Evolutionary conservation across 192 early-diverging fungal genomes (phyloP).

Genomic region (Entomortierella chlamydospora): DNA sequence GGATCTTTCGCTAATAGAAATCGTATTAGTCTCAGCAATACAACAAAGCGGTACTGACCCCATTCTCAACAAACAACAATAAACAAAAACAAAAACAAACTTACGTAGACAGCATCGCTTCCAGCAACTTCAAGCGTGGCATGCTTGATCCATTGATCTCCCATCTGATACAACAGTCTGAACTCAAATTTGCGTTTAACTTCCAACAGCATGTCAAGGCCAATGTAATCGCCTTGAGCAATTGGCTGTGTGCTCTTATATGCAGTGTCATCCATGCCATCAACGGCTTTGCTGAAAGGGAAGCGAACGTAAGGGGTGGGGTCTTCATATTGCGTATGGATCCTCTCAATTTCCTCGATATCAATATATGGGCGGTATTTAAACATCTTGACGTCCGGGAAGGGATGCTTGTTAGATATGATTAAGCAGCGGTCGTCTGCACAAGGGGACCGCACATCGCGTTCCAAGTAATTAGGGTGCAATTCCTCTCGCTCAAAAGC

Average conservation of each 20-base stretch:
- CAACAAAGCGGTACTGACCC: neutral
- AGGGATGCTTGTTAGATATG: conserved; percentile 61
- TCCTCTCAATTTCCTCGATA: conserved; percentile 56
- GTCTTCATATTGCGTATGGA: conserved; percentile 61
- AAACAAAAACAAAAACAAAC: no score
- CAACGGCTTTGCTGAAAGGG: conserved; percentile 64
- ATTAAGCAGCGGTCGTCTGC: conserved; percentile 65
- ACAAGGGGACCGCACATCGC: conserved; percentile 62
- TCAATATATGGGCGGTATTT: conserved; percentile 62
- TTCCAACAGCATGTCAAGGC: conserved; percentile 63
- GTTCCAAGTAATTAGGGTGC: conserved; percentile 52
- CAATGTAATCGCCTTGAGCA: conserved; percentile 63
- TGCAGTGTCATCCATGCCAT: conserved; percentile 59
- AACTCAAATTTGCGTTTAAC: conserved; percentile 53
- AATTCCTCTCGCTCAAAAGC: conserved; percentile 54
- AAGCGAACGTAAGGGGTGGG: conserved; percentile 39
- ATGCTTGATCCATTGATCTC: conserved; percentile 48
- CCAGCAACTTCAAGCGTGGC: conserved; percentile 40
- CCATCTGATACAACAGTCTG: conserved; percentile 45
- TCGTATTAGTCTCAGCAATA: neutral
- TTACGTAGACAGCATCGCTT: conserved; percentile 50
- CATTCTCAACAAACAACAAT: neutral
- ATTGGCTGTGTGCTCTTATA: conserved; percentile 61
- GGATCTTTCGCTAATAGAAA: conserved; percentile 12
- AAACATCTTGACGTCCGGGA: conserved; percentile 61